Evolutionary conservation across 306 rosid genomes (phyloP).

Genomic region (Oxytropis ochrocephala): DNA sequence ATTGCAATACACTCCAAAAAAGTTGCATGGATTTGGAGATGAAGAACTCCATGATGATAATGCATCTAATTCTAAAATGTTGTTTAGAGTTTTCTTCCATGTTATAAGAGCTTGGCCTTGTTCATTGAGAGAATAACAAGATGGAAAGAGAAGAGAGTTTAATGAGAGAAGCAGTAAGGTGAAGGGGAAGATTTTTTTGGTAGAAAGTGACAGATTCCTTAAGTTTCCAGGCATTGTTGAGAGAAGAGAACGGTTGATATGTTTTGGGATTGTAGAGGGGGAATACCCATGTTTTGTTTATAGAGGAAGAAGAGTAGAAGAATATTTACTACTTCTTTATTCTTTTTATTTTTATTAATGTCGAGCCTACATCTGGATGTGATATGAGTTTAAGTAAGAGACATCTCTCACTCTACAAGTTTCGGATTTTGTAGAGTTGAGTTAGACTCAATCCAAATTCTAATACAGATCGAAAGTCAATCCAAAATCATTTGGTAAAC

Average conservation of each 20-base stretch:
- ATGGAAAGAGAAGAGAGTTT: conserved; percentile 48
- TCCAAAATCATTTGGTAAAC: no score
- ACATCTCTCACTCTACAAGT: no score
- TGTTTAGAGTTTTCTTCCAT: conserved; percentile 77
- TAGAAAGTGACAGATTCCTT: conserved; percentile 66
- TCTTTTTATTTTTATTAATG: conserved; percentile 44
- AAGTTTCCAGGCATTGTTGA: conserved; percentile 81
- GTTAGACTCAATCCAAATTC: no score
- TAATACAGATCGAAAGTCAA: no score
- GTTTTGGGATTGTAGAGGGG: conserved; percentile 90
- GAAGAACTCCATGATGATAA: conserved; percentile 61
- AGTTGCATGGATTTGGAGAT: conserved; percentile 60
- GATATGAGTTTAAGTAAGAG: no score
- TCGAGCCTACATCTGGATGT: no score
- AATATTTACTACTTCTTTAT: conserved; percentile 49
- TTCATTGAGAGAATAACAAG: conserved; percentile 61
- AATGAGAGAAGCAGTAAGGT: conserved; percentile 46
- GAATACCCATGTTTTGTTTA: conserved; percentile 96
- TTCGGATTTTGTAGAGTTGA: no score
- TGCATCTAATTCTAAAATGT: conserved; percentile 32
- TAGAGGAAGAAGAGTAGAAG: conserved; percentile 63
- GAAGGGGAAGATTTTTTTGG: conserved; percentile 48
- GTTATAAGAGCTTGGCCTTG: conserved; percentile 73
- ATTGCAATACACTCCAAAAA: conserved; percentile 75
- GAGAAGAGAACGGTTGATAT: conserved; percentile 54